Conservation (phyloP, 2,329 filamentous ascomycete genomes). For the Aspergillus transmontanensis region DNA sequence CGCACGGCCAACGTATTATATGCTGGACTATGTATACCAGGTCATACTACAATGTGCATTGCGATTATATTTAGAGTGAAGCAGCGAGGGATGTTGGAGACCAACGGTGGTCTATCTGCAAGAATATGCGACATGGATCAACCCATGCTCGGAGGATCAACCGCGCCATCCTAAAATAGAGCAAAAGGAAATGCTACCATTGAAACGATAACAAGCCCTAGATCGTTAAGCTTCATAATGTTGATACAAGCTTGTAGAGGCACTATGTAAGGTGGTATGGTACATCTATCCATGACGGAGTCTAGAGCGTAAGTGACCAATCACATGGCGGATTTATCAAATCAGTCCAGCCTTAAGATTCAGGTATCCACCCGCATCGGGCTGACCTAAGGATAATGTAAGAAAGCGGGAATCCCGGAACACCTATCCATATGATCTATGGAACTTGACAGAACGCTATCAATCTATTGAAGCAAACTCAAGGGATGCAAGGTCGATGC, state of each 20-base stretch:
- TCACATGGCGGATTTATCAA: conserved; percentile 32
- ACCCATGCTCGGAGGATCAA: not conserved
- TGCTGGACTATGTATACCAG: not conserved
- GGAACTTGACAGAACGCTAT: not conserved
- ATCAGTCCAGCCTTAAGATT: conserved; percentile 15
- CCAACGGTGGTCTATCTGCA: not conserved
- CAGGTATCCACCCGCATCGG: not conserved
- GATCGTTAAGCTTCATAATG: not conserved
- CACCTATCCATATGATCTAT: not conserved
- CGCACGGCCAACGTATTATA: not conserved
- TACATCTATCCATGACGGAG: not conserved
- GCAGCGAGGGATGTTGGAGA: not conserved
- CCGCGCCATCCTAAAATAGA: not conserved
- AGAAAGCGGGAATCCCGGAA: not conserved
- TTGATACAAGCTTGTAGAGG: not conserved
- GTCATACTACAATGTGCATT: not conserved
- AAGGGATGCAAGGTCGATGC: conserved; percentile 19
- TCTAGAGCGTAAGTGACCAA: conserved; percentile 22
- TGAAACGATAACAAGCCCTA: not conserved
- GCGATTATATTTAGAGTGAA: not conserved
- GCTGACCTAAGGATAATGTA: not conserved
- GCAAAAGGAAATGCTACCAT: not conserved
- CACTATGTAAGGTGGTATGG: not conserved
- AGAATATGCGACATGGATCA: not conserved
- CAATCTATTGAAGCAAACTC: conserved; percentile 11